These are phyloP conservation scores for Austropuccinia psidii DNA, from an alignment of 1,284 basidiomycete genomes.

Conservation along the genomic window DNA sequence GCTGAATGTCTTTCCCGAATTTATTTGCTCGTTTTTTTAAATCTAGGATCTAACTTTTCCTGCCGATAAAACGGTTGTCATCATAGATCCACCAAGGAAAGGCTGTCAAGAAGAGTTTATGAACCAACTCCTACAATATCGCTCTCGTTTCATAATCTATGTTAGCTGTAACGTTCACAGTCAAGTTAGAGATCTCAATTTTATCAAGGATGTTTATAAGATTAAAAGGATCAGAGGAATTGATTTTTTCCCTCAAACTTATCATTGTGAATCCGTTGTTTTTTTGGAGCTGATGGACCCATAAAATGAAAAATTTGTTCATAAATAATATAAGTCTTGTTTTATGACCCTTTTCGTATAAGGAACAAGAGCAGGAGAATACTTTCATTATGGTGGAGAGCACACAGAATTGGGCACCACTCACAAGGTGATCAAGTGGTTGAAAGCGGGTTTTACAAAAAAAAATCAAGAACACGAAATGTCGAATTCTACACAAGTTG, in stretches of 20 bases:
- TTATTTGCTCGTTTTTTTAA: conserved; percentile 54
- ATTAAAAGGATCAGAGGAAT: conserved; percentile 75
- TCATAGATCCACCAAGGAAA: conserved; percentile 67
- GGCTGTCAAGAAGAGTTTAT: conserved; percentile 43
- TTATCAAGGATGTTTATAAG: conserved; percentile 57
- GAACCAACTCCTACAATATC: conserved; percentile 44
- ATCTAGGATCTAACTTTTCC: conserved; percentile 58
- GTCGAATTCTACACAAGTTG: too few species aligned
- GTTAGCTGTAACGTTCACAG: conserved; percentile 56
- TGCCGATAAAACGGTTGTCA: conserved; percentile 59
- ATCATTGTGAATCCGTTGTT: conserved; percentile 73
- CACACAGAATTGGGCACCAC: too few species aligned
- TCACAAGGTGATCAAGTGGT: too few species aligned
- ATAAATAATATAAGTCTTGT: too few species aligned
- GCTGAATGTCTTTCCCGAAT: conserved; percentile 54
- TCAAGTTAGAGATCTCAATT: conserved; percentile 73
- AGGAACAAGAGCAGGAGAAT: too few species aligned
- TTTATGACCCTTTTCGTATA: too few species aligned
- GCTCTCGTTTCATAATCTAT: conserved; percentile 45
- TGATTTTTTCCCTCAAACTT: conserved; percentile 89
- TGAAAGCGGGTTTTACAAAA: too few species aligned
- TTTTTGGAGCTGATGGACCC: conserved; percentile 53
- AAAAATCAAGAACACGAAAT: too few species aligned
- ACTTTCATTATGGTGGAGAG: too few species aligned
- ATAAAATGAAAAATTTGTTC: too few species aligned